Evolutionary conservation across 139 green algal species (phyloP).

Genomic region (Pycnococcus provasolii): DNA sequence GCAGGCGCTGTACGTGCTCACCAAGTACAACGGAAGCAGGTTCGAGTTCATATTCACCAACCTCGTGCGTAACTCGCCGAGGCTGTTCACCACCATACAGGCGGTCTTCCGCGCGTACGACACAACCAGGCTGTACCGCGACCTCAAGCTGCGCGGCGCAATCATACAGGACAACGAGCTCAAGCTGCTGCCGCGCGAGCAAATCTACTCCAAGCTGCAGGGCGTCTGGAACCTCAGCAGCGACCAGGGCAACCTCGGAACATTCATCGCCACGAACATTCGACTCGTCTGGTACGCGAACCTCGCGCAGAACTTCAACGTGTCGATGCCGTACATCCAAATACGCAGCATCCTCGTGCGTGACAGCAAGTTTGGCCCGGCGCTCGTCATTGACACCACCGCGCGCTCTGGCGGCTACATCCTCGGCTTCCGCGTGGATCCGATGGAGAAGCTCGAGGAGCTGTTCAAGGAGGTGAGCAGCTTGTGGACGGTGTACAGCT

Average conservation of each 20-base stretch:
- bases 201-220: constrained; percentile 50
- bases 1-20: constrained; percentile 35
- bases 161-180: constrained; percentile 54
- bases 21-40: constrained; percentile 42
- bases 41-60: constrained; percentile 62
- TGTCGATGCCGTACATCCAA: constrained; percentile 60
- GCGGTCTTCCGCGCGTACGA: constrained; percentile 54
- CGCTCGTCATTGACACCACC: constrained; percentile 56
- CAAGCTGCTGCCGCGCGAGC: constrained; percentile 48
- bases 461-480: constrained; percentile 49
- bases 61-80: constrained; percentile 12
- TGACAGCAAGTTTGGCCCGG: constrained; percentile 60
- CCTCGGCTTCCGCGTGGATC: constrained; percentile 60
- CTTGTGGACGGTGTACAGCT: constrained; percentile 45
- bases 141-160: constrained; percentile 41
- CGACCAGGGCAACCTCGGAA: constrained; percentile 60
- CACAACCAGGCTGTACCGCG: constrained; percentile 46
- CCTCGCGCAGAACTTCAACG: constrained; percentile 54
- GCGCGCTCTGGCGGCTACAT: constrained; percentile 48
- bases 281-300: constrained; percentile 60
- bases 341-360: constrained; percentile 45
- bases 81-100: constrained; percentile 34
- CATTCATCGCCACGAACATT: constrained; percentile 62
- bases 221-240: constrained; percentile 59
- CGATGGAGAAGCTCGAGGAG: constrained; percentile 21